Conservation (phyloP, 2,329 filamentous ascomycete species). For the Pseudogymnoascus sp. region DNA sequence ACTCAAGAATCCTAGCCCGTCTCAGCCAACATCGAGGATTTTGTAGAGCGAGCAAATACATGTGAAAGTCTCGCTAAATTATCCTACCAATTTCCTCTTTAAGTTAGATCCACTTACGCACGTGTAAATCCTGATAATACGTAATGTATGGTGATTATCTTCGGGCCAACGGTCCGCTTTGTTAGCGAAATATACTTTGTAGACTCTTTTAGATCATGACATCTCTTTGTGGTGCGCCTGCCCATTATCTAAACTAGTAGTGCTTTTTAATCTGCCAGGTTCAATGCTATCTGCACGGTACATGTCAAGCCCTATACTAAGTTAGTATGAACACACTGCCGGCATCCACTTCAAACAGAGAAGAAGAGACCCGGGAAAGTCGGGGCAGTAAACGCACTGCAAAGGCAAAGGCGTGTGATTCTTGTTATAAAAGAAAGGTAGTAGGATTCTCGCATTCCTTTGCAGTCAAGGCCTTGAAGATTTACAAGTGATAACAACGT, state of each 20-base stretch:
- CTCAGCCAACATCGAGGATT: too few relatives aligned
- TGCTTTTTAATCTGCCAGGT: not conserved
- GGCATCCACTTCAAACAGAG: not conserved
- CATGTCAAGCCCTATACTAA: not conserved
- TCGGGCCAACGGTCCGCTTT: not conserved
- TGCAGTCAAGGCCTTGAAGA: not conserved
- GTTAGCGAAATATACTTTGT: not conserved
- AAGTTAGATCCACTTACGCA: too few relatives aligned
- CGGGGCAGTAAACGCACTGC: not conserved
- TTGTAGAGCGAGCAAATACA: too few relatives aligned
- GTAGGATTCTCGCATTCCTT: conserved; percentile 5
- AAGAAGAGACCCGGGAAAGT: not conserved
- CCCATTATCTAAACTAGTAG: not conserved
- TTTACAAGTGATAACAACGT: not conserved
- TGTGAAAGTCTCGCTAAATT: too few relatives aligned
- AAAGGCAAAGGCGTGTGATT: conserved; percentile 37
- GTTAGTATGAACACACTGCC: not conserved
- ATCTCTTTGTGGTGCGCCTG: not conserved
- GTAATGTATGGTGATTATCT: too few relatives aligned
- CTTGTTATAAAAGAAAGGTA: conserved; percentile 44
- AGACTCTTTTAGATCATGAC: not conserved
- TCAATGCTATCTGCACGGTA: not conserved
- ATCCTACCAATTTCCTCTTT: too few relatives aligned
- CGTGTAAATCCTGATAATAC: too few relatives aligned
- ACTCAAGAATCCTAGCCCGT: too few relatives aligned